Evolutionary conservation across 2,329 filamentous ascomycete species (phyloP), one percentile per base, ranked within the genome.

Genomic region (Pestalotiopsis sp.): DNA sequence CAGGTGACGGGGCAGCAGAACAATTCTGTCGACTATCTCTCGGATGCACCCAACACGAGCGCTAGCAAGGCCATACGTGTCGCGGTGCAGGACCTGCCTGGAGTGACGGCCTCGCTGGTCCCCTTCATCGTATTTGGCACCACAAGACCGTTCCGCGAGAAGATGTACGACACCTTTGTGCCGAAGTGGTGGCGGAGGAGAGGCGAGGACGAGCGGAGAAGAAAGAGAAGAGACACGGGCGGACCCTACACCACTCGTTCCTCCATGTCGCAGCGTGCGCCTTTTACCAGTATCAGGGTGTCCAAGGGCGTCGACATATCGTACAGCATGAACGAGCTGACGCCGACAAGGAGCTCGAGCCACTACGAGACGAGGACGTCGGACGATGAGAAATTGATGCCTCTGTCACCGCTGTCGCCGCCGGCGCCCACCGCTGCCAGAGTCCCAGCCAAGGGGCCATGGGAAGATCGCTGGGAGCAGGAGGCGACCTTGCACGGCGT

Each of bases 41-140:
- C 74, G 2, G 68, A 73, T 0, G 60, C 71, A 2, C 80, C 82
- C 1, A 76, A 85, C 67, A 71, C 82, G 25, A 79, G 76, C 62
- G 65, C 75, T 2, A 70, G 60, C 7, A 72, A 75, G 27, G 78
- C 80, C 2, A 77, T 74, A 1, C 64, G 65, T 5, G 78, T 81
- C 52, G 75, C 80, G 45, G 31, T 77, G 0, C 71, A 81, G 4
- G 83, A 83, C 66, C 66, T 80, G 1, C 81, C 82, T 2, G 81
- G 80, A 17, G 80, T 80, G 0, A 76, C 80, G 11, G 77, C 79
- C 5, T 77, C 77, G 20, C 70, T 82, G 4, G 71, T 82, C 4
- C 71, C 73, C 5, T 83, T 82, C 36, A 63, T 81, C 36, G 77
- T 83, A 3, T 83, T 83, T 68, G 82, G 81, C 9, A 83, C 82